Evolutionary conservation across 768 basidiomycete species (phyloP).

Genomic region (Inosperma sp.): DNA sequence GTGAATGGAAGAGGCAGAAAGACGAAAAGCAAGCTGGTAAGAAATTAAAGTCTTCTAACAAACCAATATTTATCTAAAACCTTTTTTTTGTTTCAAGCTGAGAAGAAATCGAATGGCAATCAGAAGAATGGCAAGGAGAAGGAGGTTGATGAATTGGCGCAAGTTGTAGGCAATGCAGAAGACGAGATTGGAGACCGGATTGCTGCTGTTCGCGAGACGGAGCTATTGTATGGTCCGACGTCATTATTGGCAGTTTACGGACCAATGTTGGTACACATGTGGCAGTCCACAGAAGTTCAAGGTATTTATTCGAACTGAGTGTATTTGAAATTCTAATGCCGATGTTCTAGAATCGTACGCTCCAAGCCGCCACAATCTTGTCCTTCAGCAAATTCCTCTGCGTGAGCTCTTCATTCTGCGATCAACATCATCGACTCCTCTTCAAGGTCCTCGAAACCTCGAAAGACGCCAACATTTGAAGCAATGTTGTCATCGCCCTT

Average conservation of each 20-base stretch:
- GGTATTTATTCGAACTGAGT: slow-evolving; percentile 36
- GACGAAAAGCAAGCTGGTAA: slow-evolving; percentile 79
- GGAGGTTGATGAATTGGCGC: slow-evolving; percentile 85
- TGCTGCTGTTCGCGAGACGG: slow-evolving; percentile 75
- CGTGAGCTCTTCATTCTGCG: slow-evolving; percentile 91
- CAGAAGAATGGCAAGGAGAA: slow-evolving; percentile 38
- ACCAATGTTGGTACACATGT: slow-evolving; percentile 81
- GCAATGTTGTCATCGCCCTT: slow-evolving; percentile 96
- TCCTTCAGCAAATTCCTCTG: slow-evolving; percentile 96
- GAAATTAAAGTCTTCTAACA: slow-evolving; percentile 20
- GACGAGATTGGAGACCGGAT: slow-evolving; percentile 97
- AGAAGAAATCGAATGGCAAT: slow-evolving; percentile 45
- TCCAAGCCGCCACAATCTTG: slow-evolving; percentile 82
- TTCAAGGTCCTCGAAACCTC: slow-evolving; percentile 95
- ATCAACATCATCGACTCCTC: slow-evolving; percentile 78
- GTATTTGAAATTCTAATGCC: slow-evolving; percentile 8
- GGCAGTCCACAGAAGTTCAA: slow-evolving; percentile 89
- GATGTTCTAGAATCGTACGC: slow-evolving; percentile 63
- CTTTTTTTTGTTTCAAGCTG: slow-evolving; percentile 37
- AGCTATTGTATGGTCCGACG: slow-evolving; percentile 77
- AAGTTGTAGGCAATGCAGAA: slow-evolving; percentile 95
- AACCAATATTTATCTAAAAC: too few species aligned
- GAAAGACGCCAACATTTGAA: slow-evolving; percentile 82
- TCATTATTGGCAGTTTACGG: slow-evolving; percentile 84
- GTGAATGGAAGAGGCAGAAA: slow-evolving; percentile 95